These are phyloP conservation scores for Fusarium coicis DNA, from an alignment of 2,329 filamentous ascomycete species.

Conservation along the genomic window DNA sequence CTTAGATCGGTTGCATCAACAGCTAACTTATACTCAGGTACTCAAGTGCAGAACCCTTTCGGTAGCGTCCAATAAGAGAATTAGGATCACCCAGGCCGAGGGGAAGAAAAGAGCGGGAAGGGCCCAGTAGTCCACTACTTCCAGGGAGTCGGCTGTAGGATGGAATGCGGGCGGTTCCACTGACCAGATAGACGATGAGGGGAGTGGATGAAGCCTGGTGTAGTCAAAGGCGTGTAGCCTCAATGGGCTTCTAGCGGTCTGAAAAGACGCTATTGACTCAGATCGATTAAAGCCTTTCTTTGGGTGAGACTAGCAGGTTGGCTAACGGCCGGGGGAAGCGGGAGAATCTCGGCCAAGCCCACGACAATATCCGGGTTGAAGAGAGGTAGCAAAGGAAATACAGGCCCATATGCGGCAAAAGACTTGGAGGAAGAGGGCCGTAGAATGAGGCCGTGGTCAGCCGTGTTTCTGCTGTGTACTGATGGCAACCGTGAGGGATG, in stretches of 20 bases:
- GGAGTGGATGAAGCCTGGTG: conserved; percentile 29
- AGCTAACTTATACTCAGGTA: conserved; percentile 39
- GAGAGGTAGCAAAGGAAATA: not conserved
- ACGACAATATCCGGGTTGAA: not conserved
- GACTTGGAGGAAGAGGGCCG: not conserved
- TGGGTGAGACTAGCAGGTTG: conserved; percentile 12
- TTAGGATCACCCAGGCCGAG: conserved; percentile 28
- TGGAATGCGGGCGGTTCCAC: conserved; percentile 45
- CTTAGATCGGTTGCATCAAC: conserved; percentile 40
- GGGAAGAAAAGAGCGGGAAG: conserved; percentile 33
- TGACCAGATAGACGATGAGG: conserved; percentile 27
- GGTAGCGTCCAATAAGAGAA: conserved; percentile 32
- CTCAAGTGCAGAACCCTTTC: conserved; percentile 18
- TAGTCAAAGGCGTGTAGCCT: conserved; percentile 23
- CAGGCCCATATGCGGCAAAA: not conserved
- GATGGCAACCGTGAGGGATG: conserved; percentile 13
- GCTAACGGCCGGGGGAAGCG: not conserved
- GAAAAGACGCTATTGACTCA: conserved; percentile 17
- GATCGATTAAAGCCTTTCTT: conserved; percentile 10
- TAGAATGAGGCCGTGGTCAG: conserved; percentile 4
- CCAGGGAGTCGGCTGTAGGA: conserved; percentile 37
- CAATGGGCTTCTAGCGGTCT: conserved; percentile 5
- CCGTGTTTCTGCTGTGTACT: conserved; percentile 9
- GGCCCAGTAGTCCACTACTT: conserved; percentile 37
- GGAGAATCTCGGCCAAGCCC: conserved; percentile 1